Evolutionary conservation across 805 yeast species (phyloP), one percentile per base, ranked within the genome.

Genomic region (Babjeviella inositovora): DNA sequence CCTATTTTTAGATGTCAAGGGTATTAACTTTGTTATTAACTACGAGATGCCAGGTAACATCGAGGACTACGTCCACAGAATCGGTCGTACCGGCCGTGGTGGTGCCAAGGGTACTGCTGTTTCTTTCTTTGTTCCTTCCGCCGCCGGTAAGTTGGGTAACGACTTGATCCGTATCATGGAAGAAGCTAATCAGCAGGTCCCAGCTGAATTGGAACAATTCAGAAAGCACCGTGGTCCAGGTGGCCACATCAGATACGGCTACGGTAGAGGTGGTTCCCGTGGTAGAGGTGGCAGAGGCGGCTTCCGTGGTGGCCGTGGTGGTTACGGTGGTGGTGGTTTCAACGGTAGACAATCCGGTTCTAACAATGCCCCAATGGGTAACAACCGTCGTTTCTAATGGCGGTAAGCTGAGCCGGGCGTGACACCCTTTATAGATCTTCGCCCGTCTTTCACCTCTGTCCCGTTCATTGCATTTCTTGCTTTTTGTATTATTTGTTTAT

Each of bases 31-130:
- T 43, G 98, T 90, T 31, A 66, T 90, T 50, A 90, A 90, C 71
- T 82, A 67, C 45, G 97, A 87, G 53, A 87, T 87, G 85, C 97
- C 98, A 45, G 84, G 81, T 54, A 87, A 87, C 58, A 81, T 85
- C 47, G 98, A 90, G 64, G 97, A 90, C 60, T 87, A 87, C 51
- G 96, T 87, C 33, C 98, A 87, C 54, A 73, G 98, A 62, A 90
- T 87, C 46, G 98, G 98, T 54, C 85, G 96, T 70, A 85, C 98
- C 34, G 98, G 98, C 51, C 82, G 98, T 70, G 98, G 96, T 37
- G 97, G 97, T 51, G 73, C 84, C 32, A 63, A 65, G 32, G 98
- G 98, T 67, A 85, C 90, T 32, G 96, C 98, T 26, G 70, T 84
- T 35, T 81, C 97, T 6, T 70, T 87, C 51, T 90, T 90, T 68